Evolutionary conservation across 2,329 filamentous ascomycete species (phyloP), one percentile per base, ranked within the genome.

Genomic region (Penicillium occitanis): DNA sequence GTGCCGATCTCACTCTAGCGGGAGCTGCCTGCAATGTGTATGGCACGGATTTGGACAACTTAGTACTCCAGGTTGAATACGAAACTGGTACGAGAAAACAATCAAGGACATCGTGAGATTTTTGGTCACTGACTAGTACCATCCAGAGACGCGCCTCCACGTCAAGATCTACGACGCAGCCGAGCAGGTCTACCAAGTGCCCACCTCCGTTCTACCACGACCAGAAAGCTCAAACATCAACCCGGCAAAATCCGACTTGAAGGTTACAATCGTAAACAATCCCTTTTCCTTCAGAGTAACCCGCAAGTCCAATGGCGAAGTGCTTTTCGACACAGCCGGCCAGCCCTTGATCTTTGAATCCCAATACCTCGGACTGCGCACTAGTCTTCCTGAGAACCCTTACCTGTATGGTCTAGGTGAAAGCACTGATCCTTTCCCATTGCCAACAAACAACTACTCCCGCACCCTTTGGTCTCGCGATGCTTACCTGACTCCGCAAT

Each of bases 361-460:
- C 11, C 91, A 95, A 76, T 95, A 92, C 72, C 77, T 95, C 28
- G 86, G 88, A 22, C 81, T 94, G 66, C 85, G 90, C 51, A 93
- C 91, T 1, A 85, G 82, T 67, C 81, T 95, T 11, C 91, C 91
- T 0, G 76, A 85, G 0, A 81, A 87, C 63, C 90, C 91, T 0
- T 87, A 90, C 71, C 79, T 95, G 5, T 95, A 95, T 73, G 91
- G 92, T 0, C 83, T 94, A 1, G 91, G 91, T 42, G 91, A 94
- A 77, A 90, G 92, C 74, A 88, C 86, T 2, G 91, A 93, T 70
- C 82, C 87, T 1, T 87, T 92, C 72, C 84, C 86, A 57, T 81
- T 93, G 66, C 87, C 88, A 68, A 90, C 87, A 0, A 87, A 85
- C 37, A 85, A 90, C 76, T 91, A 91, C 74, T 88, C 86, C 40